Percentiles rank a stretch among this genome's conserved stretches.
Evolutionary conservation across 2,329 filamentous ascomycete species (phyloP).

Genomic region (Beauveria varroae): DNA sequence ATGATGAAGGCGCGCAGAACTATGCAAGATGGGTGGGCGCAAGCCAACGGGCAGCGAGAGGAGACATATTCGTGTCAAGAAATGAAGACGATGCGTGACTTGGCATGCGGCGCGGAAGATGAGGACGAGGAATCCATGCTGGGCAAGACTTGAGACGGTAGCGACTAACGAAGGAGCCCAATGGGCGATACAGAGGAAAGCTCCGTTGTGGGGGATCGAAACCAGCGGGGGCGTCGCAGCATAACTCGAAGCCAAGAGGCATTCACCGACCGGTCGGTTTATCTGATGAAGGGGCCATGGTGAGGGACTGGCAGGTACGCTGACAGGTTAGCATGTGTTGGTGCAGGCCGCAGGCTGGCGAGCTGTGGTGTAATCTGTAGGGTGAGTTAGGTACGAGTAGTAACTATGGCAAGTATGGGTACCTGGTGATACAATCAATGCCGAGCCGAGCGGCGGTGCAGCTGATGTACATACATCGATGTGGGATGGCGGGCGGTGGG

Average conservation of each 20-base stretch:
- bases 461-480: constrained; percentile 4
- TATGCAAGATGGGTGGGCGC: not conserved
- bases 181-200: not conserved
- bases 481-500: not conserved
- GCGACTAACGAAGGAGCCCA: not conserved
- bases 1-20: not conserved
- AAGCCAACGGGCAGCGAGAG: not conserved
- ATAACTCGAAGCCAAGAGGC: not conserved
- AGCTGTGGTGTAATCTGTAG: not conserved
- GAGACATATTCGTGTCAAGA: constrained; percentile 3
- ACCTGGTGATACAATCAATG: not conserved
- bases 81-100: constrained; percentile 3
- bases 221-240: constrained; percentile 7
- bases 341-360: not conserved
- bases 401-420: no score
- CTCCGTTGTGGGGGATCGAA: constrained; percentile 13
- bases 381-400: not conserved
- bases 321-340: constrained; percentile 8
- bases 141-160: constrained; percentile 5
- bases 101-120: not conserved
- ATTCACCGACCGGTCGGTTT: not conserved
- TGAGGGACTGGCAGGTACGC: not conserved
- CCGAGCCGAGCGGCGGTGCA: constrained; percentile 5
- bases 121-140: not conserved
- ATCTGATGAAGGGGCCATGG: not conserved